Evolutionary conservation across 192 early-diverging fungal species (phyloP).

Genomic region (Coemansia sp.): DNA sequence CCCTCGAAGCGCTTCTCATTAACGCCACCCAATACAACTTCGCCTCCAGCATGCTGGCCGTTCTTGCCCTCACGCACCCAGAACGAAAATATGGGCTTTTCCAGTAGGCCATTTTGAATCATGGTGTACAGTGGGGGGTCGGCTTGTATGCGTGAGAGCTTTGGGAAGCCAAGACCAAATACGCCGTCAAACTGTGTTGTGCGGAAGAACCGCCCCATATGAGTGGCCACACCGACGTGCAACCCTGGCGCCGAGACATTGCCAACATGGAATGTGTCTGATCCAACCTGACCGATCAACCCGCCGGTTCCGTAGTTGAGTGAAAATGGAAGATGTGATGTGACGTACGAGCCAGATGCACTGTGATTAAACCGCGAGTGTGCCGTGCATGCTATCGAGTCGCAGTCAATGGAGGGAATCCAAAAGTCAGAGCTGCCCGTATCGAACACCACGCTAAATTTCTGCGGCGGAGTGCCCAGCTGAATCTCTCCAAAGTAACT

Average conservation of each 20-base stretch:
- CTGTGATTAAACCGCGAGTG: conserved; percentile 53
- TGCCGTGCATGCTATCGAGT: conserved; percentile 40
- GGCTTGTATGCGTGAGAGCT: conserved; percentile 48
- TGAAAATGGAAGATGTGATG: conserved; percentile 39
- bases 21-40: conserved; percentile 44
- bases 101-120: conserved; percentile 33
- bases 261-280: conserved; percentile 54
- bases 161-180: conserved; percentile 58
- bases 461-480: conserved; percentile 58
- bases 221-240: conserved; percentile 53
- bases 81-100: conserved; percentile 49
- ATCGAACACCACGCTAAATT: conserved; percentile 61
- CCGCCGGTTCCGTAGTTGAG: conserved; percentile 58
- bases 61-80: conserved; percentile 40
- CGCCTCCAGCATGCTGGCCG: conserved; percentile 48
- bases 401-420: conserved; percentile 57
- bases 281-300: conserved; percentile 53
- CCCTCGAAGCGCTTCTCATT: conserved; percentile 45
- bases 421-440: conserved; percentile 63
- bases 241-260: conserved; percentile 36
- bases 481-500: conserved; percentile 50
- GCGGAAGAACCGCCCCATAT: conserved; percentile 53
- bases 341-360: conserved; percentile 48
- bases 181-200: conserved; percentile 59
- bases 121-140: conserved; percentile 43